These are phyloP conservation scores for Medicago truncatula DNA, from an alignment of 306 rosid species.

Conservation along the genomic window MtrunA17r5.0-ANR NC_053043.1:13812001-13812500, in stretches of 20 bases:
- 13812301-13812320: slow-evolving; percentile 22
- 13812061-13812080: no score
- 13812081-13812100: no score
- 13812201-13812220: no score
- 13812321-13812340: slow-evolving; percentile 8
- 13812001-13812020: no score
- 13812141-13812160: no score
- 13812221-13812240: not conserved
- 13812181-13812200: no score
- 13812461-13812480: slow-evolving; percentile 40
- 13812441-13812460: slow-evolving; percentile 45
- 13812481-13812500: slow-evolving; percentile 44
- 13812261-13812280: slow-evolving; percentile 1
- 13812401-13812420: slow-evolving; percentile 46
- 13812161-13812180: no score
- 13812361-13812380: slow-evolving; percentile 5
- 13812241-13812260: slow-evolving; percentile 21
- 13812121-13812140: no score
- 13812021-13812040: no score
- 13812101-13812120: no score
- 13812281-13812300: not conserved
- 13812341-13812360: slow-evolving; percentile 14
- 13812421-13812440: slow-evolving; percentile 55
- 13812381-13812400: slow-evolving; percentile 44
- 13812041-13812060: no score